Percentiles rank a stretch among this genome's conserved stretches.
These are phyloP conservation scores for Fusarium brevicatenulatum DNA, from an alignment of 2,329 filamentous ascomycete species.

Conservation along the genomic window DNA sequence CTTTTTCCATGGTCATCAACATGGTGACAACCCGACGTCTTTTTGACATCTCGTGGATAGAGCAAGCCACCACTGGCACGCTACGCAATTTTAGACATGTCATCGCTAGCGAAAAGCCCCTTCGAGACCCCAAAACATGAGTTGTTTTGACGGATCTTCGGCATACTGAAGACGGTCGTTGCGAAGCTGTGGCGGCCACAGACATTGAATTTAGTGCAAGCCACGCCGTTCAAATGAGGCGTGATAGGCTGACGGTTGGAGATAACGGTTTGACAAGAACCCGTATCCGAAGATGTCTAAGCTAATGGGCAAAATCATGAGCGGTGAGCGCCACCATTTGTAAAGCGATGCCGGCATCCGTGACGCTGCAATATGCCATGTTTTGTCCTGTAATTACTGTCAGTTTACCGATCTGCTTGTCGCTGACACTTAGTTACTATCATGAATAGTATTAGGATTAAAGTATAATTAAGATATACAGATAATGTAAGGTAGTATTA, in stretches of 20 bases:
- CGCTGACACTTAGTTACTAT: too few species aligned
- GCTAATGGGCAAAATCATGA: background rate
- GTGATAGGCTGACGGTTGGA: background rate
- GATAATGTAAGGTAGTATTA: rapidly evolving
- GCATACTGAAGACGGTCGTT: rapidly evolving
- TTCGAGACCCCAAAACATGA: background rate
- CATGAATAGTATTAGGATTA: rapidly evolving
- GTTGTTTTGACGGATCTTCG: background rate
- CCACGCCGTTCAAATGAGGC: background rate
- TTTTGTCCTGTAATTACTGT: background rate
- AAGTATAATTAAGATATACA: too few species aligned
- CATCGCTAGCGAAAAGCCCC: background rate
- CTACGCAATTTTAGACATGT: background rate
- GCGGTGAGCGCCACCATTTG: rapidly evolving
- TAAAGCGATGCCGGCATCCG: too few species aligned
- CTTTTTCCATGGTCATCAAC: too few species aligned
- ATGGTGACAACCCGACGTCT: too few species aligned
- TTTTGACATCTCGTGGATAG: too few species aligned
- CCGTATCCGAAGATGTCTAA: background rate
- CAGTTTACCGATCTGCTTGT: too few species aligned
- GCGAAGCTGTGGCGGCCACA: background rate
- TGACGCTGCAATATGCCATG: rapidly evolving
- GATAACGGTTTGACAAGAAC: background rate
- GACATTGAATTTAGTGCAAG: background rate
- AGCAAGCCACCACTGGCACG: background rate